phyloP scores from a whole-genome alignment of 2,329 filamentous ascomycete genomes.

The Penicillium sp. region DNA sequence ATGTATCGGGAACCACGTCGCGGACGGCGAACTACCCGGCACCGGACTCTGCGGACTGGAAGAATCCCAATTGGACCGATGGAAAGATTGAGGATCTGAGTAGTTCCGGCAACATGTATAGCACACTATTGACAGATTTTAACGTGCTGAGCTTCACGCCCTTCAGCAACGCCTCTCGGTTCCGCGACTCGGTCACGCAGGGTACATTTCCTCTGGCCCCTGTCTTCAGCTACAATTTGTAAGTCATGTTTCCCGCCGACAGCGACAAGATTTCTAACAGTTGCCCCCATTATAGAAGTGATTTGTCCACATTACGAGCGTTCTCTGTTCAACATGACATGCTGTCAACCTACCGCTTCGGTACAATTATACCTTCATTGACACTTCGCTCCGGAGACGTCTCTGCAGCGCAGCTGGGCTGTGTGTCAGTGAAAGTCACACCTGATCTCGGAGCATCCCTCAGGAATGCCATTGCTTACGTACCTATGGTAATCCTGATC shows the following conservation, averaged over 20 bases:
- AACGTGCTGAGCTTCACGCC: constrained; percentile 78
- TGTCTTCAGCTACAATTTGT: constrained; percentile 63
- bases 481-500: constrained; percentile 77
- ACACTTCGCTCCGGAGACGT: constrained; percentile 74
- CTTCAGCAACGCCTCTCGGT: constrained; percentile 59
- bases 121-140: constrained; percentile 72
- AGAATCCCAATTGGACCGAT: constrained; percentile 59
- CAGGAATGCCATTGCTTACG: constrained; percentile 68
- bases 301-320: constrained; percentile 62
- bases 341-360: constrained; percentile 80
- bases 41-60: constrained; percentile 62
- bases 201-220: constrained; percentile 74
- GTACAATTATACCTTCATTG: constrained; percentile 75
- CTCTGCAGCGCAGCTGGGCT: constrained; percentile 67
- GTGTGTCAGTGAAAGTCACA: constrained; percentile 79
- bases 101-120: constrained; percentile 60
- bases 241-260: constrained; percentile 23
- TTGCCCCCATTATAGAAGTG: constrained; percentile 34
- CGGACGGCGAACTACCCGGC: constrained; percentile 58
- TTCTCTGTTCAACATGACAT: constrained; percentile 76
- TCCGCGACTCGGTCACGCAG: constrained; percentile 66
- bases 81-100: constrained; percentile 78
- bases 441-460: constrained; percentile 75
- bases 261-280: constrained; percentile 3
- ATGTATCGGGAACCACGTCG: constrained; percentile 74